Evolutionary conservation across 2,329 filamentous ascomycete species (phyloP).

Genomic region (Fusarium nanum): DNA sequence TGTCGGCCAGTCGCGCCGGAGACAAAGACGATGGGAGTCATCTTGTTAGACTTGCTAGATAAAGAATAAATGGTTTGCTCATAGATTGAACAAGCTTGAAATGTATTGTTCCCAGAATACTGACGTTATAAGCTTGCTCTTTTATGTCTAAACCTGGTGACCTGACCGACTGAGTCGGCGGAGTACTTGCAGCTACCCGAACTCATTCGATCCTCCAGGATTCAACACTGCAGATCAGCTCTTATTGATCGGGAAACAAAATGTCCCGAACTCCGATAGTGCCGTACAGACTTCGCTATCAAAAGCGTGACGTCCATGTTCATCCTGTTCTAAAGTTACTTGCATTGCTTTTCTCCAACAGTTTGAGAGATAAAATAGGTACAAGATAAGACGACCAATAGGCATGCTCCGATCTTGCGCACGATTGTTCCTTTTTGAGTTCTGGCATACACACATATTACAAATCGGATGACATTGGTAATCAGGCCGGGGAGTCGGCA

Average conservation of each 20-base stretch:
- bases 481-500: neutral
- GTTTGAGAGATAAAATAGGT: neutral
- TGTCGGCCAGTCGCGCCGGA: constrained; percentile 12
- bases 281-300: neutral
- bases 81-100: neutral
- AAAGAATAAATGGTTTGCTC: accelerated
- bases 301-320: neutral
- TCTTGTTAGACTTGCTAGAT: neutral
- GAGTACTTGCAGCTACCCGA: neutral
- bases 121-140: neutral
- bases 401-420: too few species aligned
- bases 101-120: neutral
- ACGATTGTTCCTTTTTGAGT: neutral
- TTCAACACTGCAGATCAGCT: neutral
- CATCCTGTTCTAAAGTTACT: neutral
- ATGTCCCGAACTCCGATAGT: neutral
- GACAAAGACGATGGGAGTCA: constrained; percentile 1
- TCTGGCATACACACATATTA: neutral
- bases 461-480: neutral
- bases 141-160: neutral
- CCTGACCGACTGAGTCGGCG: neutral
- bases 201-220: neutral
- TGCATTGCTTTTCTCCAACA: neutral
- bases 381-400: neutral
- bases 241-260: too few species aligned